A percentile compares a stretch with the other conserved stretches of the same genome.
Conservation (phyloP, 176 grass and related monocot species). For the Oryza meyeriana region DNA sequence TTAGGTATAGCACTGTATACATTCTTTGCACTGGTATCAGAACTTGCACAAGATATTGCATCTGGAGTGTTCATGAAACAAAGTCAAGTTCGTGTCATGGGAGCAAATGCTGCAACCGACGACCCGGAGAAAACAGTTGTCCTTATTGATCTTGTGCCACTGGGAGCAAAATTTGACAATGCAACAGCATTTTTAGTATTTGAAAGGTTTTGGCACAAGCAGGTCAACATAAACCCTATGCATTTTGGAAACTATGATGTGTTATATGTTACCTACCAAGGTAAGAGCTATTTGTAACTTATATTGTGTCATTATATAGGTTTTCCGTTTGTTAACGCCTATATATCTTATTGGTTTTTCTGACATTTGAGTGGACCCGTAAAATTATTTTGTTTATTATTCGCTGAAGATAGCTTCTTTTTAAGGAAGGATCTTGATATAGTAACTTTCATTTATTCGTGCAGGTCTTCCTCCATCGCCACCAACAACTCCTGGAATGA, state of each 20-base stretch:
- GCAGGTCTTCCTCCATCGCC: constrained; percentile 80
- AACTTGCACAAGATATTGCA: constrained; percentile 82
- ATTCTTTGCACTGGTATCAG: constrained; percentile 81
- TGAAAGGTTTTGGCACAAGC: constrained; percentile 85
- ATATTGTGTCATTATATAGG: constrained; percentile 1
- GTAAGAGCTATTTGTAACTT: constrained; percentile 36
- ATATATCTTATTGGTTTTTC: constrained; percentile 19
- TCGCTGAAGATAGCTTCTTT: constrained; percentile 11
- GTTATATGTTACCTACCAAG: constrained; percentile 76
- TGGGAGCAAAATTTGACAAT: constrained; percentile 60
- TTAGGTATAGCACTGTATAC: constrained; percentile 72
- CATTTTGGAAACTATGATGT: constrained; percentile 74
- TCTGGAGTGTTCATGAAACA: constrained; percentile 77
- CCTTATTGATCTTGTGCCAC: constrained; percentile 77
- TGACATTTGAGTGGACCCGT: constrained; percentile 14
- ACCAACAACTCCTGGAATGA: constrained; percentile 50
- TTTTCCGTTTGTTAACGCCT: constrained; percentile 25
- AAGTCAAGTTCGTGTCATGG: constrained; percentile 92
- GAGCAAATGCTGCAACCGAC: constrained; percentile 80
- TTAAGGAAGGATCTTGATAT: not conserved
- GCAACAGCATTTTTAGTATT: constrained; percentile 52
- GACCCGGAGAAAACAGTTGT: constrained; percentile 78
- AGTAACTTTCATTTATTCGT: constrained; percentile 30
- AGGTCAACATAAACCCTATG: constrained; percentile 65
- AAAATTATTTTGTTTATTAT: constrained; percentile 9